These are phyloP conservation scores for Pleurotus platypus DNA, from an alignment of 768 basidiomycete genomes.

Conservation along the genomic window DNA sequence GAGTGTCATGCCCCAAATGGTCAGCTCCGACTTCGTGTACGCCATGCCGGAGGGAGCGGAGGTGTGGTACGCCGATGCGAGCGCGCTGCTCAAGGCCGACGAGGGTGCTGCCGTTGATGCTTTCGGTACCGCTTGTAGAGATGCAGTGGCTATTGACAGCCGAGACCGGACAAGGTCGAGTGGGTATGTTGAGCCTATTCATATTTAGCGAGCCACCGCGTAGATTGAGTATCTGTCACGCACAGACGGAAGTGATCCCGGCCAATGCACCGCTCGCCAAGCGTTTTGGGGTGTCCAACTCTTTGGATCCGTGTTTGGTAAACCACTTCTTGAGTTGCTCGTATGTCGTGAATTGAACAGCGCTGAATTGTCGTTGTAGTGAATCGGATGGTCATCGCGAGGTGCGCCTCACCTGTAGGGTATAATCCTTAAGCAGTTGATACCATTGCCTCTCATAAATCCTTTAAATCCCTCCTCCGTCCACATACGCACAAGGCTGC, in stretches of 20 bases:
- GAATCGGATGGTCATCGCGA: neutral
- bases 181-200: constrained; percentile 80
- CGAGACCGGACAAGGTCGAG: constrained; percentile 91
- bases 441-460: constrained; percentile 89
- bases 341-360: constrained; percentile 85
- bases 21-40: constrained; percentile 52
- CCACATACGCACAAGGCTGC: constrained; percentile 87
- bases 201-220: constrained; percentile 7
- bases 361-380: constrained; percentile 34
- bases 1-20: constrained; percentile 85
- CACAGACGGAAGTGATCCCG: constrained; percentile 92
- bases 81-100: constrained; percentile 13
- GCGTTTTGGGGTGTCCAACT: constrained; percentile 86
- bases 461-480: constrained; percentile 89
- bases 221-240: constrained; percentile 26
- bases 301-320: constrained; percentile 60
- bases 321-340: constrained; percentile 91
- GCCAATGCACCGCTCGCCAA: constrained; percentile 86
- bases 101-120: constrained; percentile 13
- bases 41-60: constrained; percentile 31
- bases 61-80: constrained; percentile 57
- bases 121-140: constrained; percentile 31
- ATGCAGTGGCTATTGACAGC: constrained; percentile 91
- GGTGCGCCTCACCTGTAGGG: constrained; percentile 64
- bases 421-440: constrained; percentile 90